Base-by-base conservation (phyloP, 148 eudicot species). In the Dysphania ambrosioides region DNA sequence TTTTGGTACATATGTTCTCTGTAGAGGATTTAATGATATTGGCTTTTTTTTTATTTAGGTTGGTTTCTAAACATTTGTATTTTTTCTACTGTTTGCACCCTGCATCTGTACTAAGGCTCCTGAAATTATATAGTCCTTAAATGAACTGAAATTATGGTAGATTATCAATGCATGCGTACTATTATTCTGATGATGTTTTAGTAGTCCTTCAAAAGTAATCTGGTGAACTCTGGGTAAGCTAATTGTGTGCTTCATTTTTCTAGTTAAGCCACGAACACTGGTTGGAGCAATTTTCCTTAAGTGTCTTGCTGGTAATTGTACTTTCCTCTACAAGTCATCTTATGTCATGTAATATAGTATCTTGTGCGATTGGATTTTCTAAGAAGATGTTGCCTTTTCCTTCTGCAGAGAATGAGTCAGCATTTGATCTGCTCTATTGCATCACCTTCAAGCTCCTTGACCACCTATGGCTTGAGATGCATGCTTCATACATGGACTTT, bases 401-500 rank as follows among this genome's bases (percentile, higher is more conserved):
- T 24, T 81, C 74, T 67, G 71, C 93, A 95, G 98, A 95, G 73
- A 85, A 91, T 79, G 97, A 87, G 64, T 86, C 88, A 8, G 98
- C 98, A 70, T 95, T 95, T 71, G 97, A 95, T 83, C 86, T 90
- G 68, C 92, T 95, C 38, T 95, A 95, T 65, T 95, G 97, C 83
- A 92, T 95, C 78, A 80, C 97, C 42, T 95, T 95, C 88, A 92
- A 87, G 87, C 80, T 92, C 81, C 92, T 95, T 82, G 98, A 95
- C 74, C 84, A 84, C 80, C 89, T 82, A 76, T 95, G 98, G 98
- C 98, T 95, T 73, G 79, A 86, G 73, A 92, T 95, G 98, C 97
- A 77, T 75, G 98, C 98, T 59, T 95, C 98, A 62, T 95, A 95
- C 85, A 95, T 95, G 98, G 98, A 95, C 86, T 95, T 95, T 82